phyloP scores from a whole-genome alignment of 2,329 filamentous ascomycete species.

The Penicillium sp. region DNA sequence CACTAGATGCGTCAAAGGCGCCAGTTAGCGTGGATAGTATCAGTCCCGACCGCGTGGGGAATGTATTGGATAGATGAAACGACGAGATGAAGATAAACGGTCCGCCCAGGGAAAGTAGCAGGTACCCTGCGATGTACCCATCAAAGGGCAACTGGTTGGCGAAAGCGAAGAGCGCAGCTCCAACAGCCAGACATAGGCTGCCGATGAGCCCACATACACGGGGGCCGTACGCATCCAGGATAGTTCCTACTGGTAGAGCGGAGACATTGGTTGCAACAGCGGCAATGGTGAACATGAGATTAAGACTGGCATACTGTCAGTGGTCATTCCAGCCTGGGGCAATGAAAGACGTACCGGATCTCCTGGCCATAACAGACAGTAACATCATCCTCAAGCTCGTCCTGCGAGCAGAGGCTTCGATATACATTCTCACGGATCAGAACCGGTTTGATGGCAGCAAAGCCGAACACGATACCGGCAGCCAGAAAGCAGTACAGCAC shows the following conservation, averaged over 20 bases:
- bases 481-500: conserved; percentile 71
- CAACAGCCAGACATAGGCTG: conserved; percentile 61
- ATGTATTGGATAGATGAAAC: conserved; percentile 79
- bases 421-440: conserved; percentile 71
- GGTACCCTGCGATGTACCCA: conserved; percentile 66
- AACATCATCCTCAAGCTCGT: conserved; percentile 46
- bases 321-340: background rate
- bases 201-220: conserved; percentile 68
- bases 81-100: conserved; percentile 78
- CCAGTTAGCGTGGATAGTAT: conserved; percentile 75
- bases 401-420: conserved; percentile 54
- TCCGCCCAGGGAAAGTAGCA: conserved; percentile 71
- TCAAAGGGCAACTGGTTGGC: conserved; percentile 64
- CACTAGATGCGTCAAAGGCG: conserved; percentile 77
- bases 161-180: conserved; percentile 68
- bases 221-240: conserved; percentile 78
- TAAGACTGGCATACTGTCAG: conserved; percentile 49
- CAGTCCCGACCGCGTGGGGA: conserved; percentile 69
- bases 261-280: conserved; percentile 84
- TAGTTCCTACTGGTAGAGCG: conserved; percentile 75
- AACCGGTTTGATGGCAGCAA: conserved; percentile 76
- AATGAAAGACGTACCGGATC: conserved; percentile 37
- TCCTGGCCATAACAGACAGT: conserved; percentile 55
- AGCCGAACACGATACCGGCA: conserved; percentile 76
- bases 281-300: conserved; percentile 87